Evolutionary conservation across 2,329 filamentous ascomycete genomes (phyloP).

Genomic region (Calonectria hongkongensis): DNA sequence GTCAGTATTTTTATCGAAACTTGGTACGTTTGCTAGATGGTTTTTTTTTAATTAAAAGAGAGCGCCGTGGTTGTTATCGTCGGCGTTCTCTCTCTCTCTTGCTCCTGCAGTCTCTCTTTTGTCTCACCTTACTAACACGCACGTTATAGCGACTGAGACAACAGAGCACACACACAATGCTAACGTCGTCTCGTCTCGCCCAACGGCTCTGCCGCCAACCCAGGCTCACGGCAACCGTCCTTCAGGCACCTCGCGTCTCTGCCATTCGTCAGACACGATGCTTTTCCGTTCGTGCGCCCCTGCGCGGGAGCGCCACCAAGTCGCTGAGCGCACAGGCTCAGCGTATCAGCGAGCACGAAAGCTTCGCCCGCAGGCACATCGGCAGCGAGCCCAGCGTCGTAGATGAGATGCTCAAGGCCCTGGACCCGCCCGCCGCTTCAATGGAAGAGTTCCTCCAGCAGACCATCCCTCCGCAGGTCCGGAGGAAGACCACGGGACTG

Average conservation of each 20-base stretch:
- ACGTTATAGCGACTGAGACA: not conserved
- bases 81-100: not conserved
- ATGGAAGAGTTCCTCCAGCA: conserved; percentile 90
- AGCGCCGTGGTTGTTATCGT: not conserved
- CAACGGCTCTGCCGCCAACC: conserved; percentile 54
- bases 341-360: conserved; percentile 52
- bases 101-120: not conserved
- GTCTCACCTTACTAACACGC: not conserved
- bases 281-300: conserved; percentile 44
- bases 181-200: conserved; percentile 53
- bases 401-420: conserved; percentile 84
- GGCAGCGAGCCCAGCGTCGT: conserved; percentile 82
- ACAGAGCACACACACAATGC: conserved; percentile 42
- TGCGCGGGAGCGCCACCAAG: conserved; percentile 22
- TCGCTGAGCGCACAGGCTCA: conserved; percentile 37
- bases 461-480: conserved; percentile 86
- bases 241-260: conserved; percentile 51
- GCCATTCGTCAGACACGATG: conserved; percentile 35
- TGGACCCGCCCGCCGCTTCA: conserved; percentile 83
- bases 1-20: not conserved
- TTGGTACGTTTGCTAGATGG: not conserved
- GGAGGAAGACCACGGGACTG: conserved; percentile 53
- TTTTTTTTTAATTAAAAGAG: conserved; percentile 2
- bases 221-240: conserved; percentile 43
- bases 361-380: conserved; percentile 89